A percentile compares a stretch with the other conserved stretches of the same genome.
phyloP scores from a whole-genome alignment of 495 filamentous ascomycete species.

The Aspergillus baeticus region DNA sequence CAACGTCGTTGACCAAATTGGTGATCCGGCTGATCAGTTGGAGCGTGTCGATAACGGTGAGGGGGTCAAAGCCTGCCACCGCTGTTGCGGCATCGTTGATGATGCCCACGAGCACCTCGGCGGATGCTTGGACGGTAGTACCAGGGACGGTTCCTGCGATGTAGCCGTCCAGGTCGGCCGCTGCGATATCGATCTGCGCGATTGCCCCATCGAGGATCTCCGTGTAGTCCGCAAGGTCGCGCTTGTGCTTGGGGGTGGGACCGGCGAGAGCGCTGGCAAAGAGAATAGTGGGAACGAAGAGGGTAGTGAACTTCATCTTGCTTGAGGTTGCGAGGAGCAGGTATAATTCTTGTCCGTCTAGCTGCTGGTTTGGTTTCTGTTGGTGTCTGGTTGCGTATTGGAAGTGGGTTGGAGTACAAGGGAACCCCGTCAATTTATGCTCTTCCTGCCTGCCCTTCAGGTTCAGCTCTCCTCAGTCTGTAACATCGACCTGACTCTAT shows the following conservation, averaged over 20 bases:
- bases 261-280: not conserved
- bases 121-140: conserved; percentile 22
- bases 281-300: not conserved
- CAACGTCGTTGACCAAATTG: conserved; percentile 27
- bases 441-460: too few relatives aligned
- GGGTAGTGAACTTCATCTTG: too few relatives aligned
- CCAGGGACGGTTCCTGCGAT: conserved; percentile 21
- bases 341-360: too few relatives aligned
- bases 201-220: conserved; percentile 28
- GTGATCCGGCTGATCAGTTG: conserved; percentile 31
- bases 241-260: conserved; percentile 9
- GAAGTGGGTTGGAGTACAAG: too few relatives aligned
- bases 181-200: conserved; percentile 29
- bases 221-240: conserved; percentile 30
- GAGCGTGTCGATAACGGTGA: not conserved
- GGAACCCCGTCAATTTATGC: too few relatives aligned
- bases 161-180: conserved; percentile 34
- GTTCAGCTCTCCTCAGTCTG: too few relatives aligned
- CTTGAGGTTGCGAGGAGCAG: too few relatives aligned
- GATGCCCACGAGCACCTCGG: conserved; percentile 25
- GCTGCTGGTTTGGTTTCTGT: too few relatives aligned
- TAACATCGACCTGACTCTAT: too few relatives aligned
- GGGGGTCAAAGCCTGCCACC: not conserved
- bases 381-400: too few relatives aligned
- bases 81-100: conserved; percentile 24